A percentile compares a stretch with the other conserved stretches of the same genome.
phyloP scores from a whole-genome alignment of 1,284 basidiomycete species.

The Ustilago esculenta region DNA sequence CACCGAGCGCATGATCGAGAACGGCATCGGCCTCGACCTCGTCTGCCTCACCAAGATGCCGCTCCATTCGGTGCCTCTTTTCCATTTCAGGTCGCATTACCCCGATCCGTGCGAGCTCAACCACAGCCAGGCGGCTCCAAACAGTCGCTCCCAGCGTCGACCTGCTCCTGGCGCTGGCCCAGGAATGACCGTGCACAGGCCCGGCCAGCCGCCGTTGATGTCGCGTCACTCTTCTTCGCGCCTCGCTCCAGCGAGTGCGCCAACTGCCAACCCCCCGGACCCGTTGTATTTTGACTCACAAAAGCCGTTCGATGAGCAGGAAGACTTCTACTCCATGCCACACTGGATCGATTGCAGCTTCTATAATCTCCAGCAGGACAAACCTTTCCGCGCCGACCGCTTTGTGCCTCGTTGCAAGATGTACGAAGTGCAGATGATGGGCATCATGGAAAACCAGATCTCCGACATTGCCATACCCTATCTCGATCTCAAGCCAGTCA shows the following conservation, averaged over 20 bases:
- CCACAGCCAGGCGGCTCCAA: slow-evolving; percentile 11
- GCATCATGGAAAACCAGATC: slow-evolving; percentile 64
- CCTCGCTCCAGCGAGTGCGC: slow-evolving; percentile 3
- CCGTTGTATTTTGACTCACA: slow-evolving; percentile 59
- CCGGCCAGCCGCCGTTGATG: slow-evolving; percentile 21
- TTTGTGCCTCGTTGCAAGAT: slow-evolving; percentile 67
- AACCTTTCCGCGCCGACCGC: slow-evolving; percentile 61
- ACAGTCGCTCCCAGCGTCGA: slow-evolving; percentile 18
- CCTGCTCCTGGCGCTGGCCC: slow-evolving; percentile 25
- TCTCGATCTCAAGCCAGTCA: slow-evolving; percentile 50
- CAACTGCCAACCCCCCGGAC: slow-evolving; percentile 45
- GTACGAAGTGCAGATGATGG: slow-evolving; percentile 66
- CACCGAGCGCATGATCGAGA: slow-evolving; percentile 93
- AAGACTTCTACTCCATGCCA: slow-evolving; percentile 62
- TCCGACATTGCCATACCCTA: slow-evolving; percentile 63
- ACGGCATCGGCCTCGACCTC: slow-evolving; percentile 88
- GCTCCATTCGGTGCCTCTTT: slow-evolving; percentile 77
- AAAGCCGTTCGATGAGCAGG: slow-evolving; percentile 27
- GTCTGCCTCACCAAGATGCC: slow-evolving; percentile 92
- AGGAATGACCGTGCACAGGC: slow-evolving; percentile 27
- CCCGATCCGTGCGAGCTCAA: slow-evolving; percentile 42
- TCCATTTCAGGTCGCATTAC: slow-evolving; percentile 61
- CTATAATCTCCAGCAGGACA: slow-evolving; percentile 66
- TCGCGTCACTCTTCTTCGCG: slow-evolving; percentile 37
- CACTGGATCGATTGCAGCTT: slow-evolving; percentile 67